Evolutionary conservation across 345 rosid genomes (phyloP).

Genomic region (Clausena lansium): DNA sequence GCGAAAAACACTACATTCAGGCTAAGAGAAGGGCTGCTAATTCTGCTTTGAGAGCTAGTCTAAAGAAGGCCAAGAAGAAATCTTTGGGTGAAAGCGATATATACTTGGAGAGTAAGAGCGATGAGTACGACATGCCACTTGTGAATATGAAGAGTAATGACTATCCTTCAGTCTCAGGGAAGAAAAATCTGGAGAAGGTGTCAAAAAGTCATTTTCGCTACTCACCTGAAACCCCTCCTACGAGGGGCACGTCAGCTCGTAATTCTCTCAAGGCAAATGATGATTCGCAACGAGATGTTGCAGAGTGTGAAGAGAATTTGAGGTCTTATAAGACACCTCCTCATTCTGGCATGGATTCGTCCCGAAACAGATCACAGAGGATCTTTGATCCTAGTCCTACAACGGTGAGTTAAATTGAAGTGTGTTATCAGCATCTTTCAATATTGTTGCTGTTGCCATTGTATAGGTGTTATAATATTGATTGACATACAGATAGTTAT

Average conservation of each 20-base stretch:
- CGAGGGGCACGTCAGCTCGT: slow-evolving; percentile 40
- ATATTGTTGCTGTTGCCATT: background rate
- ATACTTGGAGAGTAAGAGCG: slow-evolving; percentile 65
- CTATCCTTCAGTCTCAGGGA: slow-evolving; percentile 32
- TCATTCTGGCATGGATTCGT: slow-evolving; percentile 51
- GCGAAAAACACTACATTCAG: slow-evolving; percentile 95
- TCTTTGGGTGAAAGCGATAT: slow-evolving; percentile 54
- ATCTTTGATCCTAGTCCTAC: slow-evolving; percentile 50
- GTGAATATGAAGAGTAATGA: slow-evolving; percentile 39
- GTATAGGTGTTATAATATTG: background rate
- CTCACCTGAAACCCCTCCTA: slow-evolving; percentile 55
- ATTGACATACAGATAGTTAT: background rate
- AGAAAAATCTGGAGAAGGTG: slow-evolving; percentile 49
- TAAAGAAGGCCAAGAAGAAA: slow-evolving; percentile 76
- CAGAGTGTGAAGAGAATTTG: slow-evolving; percentile 58
- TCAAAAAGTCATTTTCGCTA: slow-evolving; percentile 39
- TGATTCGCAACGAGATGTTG: slow-evolving; percentile 50
- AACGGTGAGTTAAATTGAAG: slow-evolving; percentile 39
- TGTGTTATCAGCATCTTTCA: background rate
- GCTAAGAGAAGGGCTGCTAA: slow-evolving; percentile 95
- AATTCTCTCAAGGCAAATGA: slow-evolving; percentile 48
- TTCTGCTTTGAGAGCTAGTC: slow-evolving; percentile 80
- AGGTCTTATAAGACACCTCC: slow-evolving; percentile 53
- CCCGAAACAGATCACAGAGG: slow-evolving; percentile 61
- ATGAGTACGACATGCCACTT: slow-evolving; percentile 62